Percentiles rank a stretch among this genome's conserved stretches.
Conservation (phyloP, 768 basidiomycete species). For the Mycena chlorophos region DNA sequence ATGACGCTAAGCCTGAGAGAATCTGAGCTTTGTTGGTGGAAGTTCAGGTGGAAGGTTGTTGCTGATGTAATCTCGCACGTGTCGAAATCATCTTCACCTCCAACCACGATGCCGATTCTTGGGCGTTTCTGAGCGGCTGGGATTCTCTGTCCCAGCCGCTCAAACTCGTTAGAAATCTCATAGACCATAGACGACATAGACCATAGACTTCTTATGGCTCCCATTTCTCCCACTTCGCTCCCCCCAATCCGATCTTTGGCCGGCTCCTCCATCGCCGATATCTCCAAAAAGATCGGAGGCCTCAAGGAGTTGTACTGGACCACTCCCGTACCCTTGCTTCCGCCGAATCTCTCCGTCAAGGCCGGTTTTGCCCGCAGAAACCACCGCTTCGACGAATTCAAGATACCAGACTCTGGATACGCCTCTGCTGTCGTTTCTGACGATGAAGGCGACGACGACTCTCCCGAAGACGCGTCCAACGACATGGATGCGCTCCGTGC, state of each 20-base stretch:
- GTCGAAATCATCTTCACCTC: slow-evolving; percentile 7
- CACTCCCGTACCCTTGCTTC: slow-evolving; percentile 27
- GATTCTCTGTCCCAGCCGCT: slow-evolving; percentile 40
- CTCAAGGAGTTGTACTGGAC: slow-evolving; percentile 57
- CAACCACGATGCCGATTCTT: slow-evolving; percentile 49
- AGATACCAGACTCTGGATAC: slow-evolving; percentile 72
- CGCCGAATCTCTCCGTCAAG: slow-evolving; percentile 30
- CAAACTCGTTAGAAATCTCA: slow-evolving; percentile 23
- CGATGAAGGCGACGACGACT: slow-evolving; percentile 28
- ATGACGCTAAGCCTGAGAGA: too few species aligned
- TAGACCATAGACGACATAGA: slow-evolving; percentile 25
- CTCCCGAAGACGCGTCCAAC: slow-evolving; percentile 27
- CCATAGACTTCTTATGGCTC: slow-evolving; percentile 20
- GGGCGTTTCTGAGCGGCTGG: slow-evolving; percentile 54
- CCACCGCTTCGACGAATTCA: slow-evolving; percentile 32
- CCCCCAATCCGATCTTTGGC: slow-evolving; percentile 52
- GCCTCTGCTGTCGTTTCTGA: slow-evolving; percentile 71
- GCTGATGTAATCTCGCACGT: not conserved
- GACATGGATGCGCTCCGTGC: slow-evolving; percentile 50
- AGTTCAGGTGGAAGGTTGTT: too few species aligned
- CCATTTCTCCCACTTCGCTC: slow-evolving; percentile 46
- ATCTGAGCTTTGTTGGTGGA: not conserved
- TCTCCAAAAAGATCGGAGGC: slow-evolving; percentile 43
- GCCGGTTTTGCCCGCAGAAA: slow-evolving; percentile 27
- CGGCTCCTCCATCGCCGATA: slow-evolving; percentile 32